Base-by-base conservation (phyloP, 495 filamentous ascomycete genomes). In the Parachaetomium inaequale region DNA sequence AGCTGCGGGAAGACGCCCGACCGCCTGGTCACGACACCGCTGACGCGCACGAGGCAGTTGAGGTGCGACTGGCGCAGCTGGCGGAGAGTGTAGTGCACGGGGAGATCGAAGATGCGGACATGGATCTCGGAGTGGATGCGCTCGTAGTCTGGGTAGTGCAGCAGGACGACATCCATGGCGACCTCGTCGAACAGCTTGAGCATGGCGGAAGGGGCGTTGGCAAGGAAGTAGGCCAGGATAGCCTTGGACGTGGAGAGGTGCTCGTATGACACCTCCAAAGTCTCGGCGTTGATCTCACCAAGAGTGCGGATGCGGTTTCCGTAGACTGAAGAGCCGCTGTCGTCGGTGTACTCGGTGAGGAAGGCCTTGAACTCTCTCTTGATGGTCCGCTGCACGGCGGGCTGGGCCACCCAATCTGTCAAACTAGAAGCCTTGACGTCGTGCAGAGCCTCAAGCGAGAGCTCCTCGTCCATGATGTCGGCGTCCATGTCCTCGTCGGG, bases 1-100 rank as follows among this genome's bases (percentile, higher is more conserved):
- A 99, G 77, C 75, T 99, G 95, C 1, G 95, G 95, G 78, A 99
- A 99, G 55, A 99, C 95, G 50, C 95, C 95, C n/a, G 87, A 93
- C 57, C 95, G 86, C 57, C 95, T 87, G 28, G 95, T 99, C 56
- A 99, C 95, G 3, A 98, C 95, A 64, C 95, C 95, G 68, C 86
- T 88, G 49, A 98, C 95, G 36, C 94, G 89, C 36, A 99, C 90
- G 7, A 99, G 84, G 69, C 93, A 96, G 81, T 98, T 98, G 61
- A 99, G 87, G 71, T 99, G 95, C 8, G 89, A 89, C 78, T 99
- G 95, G 59, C 95, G 91, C 51, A 99, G 81, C 73, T 98, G 92
- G 51, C 95, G 92, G 60, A 99, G 87, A n/a, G 94, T 98, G 76
- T 96, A 96, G 66, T 91, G 87, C 43, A 96, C 88, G 21, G 95